A percentile compares a stretch with the other conserved stretches of the same genome.
Evolutionary conservation across 2,329 filamentous ascomycete genomes (phyloP).

Genomic region (Neoascochyta sp.): DNA sequence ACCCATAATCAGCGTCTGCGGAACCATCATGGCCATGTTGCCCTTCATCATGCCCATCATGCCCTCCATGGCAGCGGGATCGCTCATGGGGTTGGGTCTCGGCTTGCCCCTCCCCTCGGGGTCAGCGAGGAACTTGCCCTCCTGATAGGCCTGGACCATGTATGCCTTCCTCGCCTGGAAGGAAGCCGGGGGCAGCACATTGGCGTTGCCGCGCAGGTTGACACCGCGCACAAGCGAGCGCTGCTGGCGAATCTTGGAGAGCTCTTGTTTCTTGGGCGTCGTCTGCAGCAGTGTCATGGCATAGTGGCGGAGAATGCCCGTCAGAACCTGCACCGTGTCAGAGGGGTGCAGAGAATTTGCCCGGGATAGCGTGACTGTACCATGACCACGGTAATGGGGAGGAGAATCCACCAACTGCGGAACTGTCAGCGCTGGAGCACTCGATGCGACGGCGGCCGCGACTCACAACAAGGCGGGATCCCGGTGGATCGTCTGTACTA

Average conservation of each 20-base stretch:
- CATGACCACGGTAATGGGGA: slow-evolving; percentile 98
- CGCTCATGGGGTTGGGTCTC: slow-evolving; percentile 88
- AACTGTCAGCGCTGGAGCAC: slow-evolving; percentile 18
- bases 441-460: slow-evolving; percentile 1
- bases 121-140: slow-evolving; percentile 83
- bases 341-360: slow-evolving; percentile 1
- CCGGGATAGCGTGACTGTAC: slow-evolving; percentile 42
- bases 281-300: slow-evolving; percentile 85
- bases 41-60: slow-evolving; percentile 99
- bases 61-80: slow-evolving; percentile 95
- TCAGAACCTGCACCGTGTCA: slow-evolving; percentile 63
- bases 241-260: slow-evolving; percentile 77
- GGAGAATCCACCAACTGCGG: slow-evolving; percentile 93
- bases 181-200: slow-evolving; percentile 70
- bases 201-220: slow-evolving; percentile 76
- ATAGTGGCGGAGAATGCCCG: slow-evolving; percentile 93
- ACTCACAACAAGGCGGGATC: slow-evolving; percentile 96
- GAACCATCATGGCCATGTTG: slow-evolving; percentile 99
- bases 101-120: slow-evolving; percentile 82
- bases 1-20: slow-evolving; percentile 98
- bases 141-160: slow-evolving; percentile 76
- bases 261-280: slow-evolving; percentile 75
- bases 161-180: slow-evolving; percentile 79
- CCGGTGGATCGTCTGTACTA: slow-evolving; percentile 92
- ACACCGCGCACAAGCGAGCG: slow-evolving; percentile 77